A percentile compares a stretch with the other conserved stretches of the same genome.
Conservation (phyloP, 176 grass and related monocot species). For the Carex kokanica region DNA sequence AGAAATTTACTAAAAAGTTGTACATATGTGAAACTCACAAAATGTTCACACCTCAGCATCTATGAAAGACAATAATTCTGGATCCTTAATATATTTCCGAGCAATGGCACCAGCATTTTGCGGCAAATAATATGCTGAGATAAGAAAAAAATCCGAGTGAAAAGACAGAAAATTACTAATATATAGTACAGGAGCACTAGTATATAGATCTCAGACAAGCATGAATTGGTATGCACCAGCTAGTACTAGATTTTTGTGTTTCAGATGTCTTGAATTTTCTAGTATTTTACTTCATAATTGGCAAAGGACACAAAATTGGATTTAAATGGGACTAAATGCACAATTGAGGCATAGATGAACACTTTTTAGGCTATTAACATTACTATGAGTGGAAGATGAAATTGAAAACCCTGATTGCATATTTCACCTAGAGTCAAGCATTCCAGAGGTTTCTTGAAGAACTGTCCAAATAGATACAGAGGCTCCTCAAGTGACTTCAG, state of each 20-base stretch:
- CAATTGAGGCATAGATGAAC: neutral
- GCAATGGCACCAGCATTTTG: conserved; percentile 94
- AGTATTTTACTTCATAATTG: neutral
- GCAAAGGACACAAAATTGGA: neutral
- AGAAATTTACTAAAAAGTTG: conserved; percentile 8
- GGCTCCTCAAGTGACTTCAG: conserved; percentile 94
- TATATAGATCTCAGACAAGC: neutral
- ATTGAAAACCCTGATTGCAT: conserved; percentile 2
- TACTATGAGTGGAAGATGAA: neutral
- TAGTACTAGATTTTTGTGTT: neutral
- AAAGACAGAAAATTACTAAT: conserved; percentile 10
- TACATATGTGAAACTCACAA: conserved; percentile 48
- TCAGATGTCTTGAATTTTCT: neutral
- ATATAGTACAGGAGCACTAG: neutral
- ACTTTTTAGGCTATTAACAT: neutral
- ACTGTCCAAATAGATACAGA: conserved; percentile 85
- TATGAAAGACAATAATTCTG: conserved; percentile 90
- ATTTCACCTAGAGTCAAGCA: conserved; percentile 82
- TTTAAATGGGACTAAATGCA: neutral
- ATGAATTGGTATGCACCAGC: neutral
- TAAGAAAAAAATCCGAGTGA: conserved; percentile 22
- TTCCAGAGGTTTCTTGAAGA: conserved; percentile 86
- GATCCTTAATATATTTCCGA: conserved; percentile 94
- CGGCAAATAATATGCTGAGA: conserved; percentile 86
- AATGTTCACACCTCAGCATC: conserved; percentile 85